Conservation (phyloP, 495 filamentous ascomycete genomes). For the Terfezia boudieri region DNA sequence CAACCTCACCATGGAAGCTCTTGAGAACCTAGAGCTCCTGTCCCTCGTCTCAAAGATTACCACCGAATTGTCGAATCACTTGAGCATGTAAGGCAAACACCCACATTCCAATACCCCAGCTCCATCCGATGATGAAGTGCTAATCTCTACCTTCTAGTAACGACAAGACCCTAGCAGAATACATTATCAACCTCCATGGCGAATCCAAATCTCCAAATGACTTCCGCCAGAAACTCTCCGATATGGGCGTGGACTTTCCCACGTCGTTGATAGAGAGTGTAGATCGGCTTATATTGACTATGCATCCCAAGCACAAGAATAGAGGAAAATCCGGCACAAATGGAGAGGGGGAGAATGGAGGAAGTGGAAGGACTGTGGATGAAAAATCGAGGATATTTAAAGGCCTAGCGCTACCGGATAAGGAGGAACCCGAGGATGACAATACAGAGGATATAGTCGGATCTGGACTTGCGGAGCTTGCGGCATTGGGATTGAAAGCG, state of each 20-base stretch:
- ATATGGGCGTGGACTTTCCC: constrained; percentile 70
- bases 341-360: constrained; percentile 27
- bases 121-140: background rate
- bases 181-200: constrained; percentile 71
- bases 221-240: constrained; percentile 40
- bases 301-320: constrained; percentile 53
- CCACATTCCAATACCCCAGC: background rate
- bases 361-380: constrained; percentile 22
- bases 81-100: constrained; percentile 34
- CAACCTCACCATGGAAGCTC: constrained; percentile 21
- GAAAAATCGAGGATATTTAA: constrained; percentile 66
- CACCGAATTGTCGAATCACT: constrained; percentile 78
- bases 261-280: constrained; percentile 75
- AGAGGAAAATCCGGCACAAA: constrained; percentile 12
- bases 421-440: constrained; percentile 38
- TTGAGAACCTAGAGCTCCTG: constrained; percentile 81
- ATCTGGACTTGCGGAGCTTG: background rate
- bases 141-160: constrained; percentile 16
- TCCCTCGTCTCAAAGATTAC: constrained; percentile 89
- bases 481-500: background rate
- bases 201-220: constrained; percentile 49
- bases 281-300: constrained; percentile 63
- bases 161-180: constrained; percentile 90
- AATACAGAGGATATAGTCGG: constrained; percentile 19
- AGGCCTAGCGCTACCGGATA: constrained; percentile 73